Conservation (phyloP, 2,329 filamentous ascomycete genomes). For the Diaporthe ilicicola region DNA sequence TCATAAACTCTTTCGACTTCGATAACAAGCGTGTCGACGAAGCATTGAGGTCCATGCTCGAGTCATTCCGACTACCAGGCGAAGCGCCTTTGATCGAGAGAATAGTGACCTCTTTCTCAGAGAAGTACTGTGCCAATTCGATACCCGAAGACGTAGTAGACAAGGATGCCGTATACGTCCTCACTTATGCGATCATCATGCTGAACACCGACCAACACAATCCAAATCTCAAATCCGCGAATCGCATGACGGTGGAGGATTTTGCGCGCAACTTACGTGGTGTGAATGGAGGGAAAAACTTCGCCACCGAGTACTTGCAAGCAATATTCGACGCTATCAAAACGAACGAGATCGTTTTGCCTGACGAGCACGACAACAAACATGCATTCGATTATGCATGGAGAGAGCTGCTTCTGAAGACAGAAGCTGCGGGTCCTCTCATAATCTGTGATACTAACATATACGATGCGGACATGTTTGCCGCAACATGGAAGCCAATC, state of each 20-base stretch:
- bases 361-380: slow-evolving; percentile 96
- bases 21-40: slow-evolving; percentile 87
- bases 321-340: slow-evolving; percentile 92
- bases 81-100: slow-evolving; percentile 93
- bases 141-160: slow-evolving; percentile 80
- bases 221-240: slow-evolving; percentile 80
- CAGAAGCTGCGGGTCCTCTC: slow-evolving; percentile 77
- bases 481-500: slow-evolving; percentile 93
- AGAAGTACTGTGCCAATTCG: slow-evolving; percentile 79
- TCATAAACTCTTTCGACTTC: slow-evolving; percentile 90
- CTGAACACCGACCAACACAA: slow-evolving; percentile 97
- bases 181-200: slow-evolving; percentile 97
- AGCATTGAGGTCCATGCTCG: slow-evolving; percentile 84
- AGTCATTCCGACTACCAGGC: slow-evolving; percentile 91
- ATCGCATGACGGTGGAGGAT: slow-evolving; percentile 84
- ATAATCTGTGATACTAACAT: slow-evolving; percentile 88
- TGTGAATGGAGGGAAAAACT: slow-evolving; percentile 86
- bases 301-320: slow-evolving; percentile 82
- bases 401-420: slow-evolving; percentile 91
- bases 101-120: slow-evolving; percentile 86
- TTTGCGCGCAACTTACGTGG: slow-evolving; percentile 92
- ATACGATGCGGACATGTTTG: slow-evolving; percentile 98
- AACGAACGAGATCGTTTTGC: slow-evolving; percentile 92
- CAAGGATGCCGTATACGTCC: slow-evolving; percentile 86
- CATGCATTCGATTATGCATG: slow-evolving; percentile 97